Evolutionary conservation across 352 stramenopile species (phyloP).

Genomic region (Thalassiosira pacifica): DNA sequence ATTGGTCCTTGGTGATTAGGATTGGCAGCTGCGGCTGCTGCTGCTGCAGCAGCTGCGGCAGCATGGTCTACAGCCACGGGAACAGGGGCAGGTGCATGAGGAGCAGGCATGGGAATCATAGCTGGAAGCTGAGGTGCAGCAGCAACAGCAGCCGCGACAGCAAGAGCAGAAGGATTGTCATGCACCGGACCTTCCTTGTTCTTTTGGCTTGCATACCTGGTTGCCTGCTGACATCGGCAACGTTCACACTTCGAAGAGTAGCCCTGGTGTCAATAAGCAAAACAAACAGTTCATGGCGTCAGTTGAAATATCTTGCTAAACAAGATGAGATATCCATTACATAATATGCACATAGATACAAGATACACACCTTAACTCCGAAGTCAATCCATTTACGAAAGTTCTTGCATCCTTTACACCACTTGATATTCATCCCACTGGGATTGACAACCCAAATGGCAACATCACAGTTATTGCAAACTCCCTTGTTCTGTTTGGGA

Average conservation of each 20-base stretch:
- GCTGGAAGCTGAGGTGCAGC: not conserved
- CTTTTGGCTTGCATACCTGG: slow-evolving; percentile 82
- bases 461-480: slow-evolving; percentile 83
- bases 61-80: not conserved
- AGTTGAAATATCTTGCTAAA: too few relatives aligned
- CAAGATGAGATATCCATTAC: too few relatives aligned
- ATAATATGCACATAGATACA: not conserved
- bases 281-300: too few relatives aligned
- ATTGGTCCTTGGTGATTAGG: not conserved
- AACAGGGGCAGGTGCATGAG: not conserved
- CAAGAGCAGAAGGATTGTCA: not conserved
- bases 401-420: slow-evolving; percentile 87
- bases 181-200: not conserved
- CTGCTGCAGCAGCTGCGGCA: not conserved
- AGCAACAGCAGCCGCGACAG: not conserved
- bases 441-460: slow-evolving; percentile 74
- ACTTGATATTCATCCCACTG: slow-evolving; percentile 80
- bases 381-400: slow-evolving; percentile 84
- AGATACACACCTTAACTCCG: slow-evolving; percentile 72
- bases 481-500: slow-evolving; percentile 84
- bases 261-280: slow-evolving; percentile 56
- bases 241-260: slow-evolving; percentile 81
- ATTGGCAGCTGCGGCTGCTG: not conserved
- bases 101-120: not conserved
- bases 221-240: slow-evolving; percentile 76